A percentile compares a stretch with the other conserved stretches of the same genome.
These are phyloP conservation scores for Cucurbita maxima DNA, from an alignment of 306 rosid species.

Conservation along the genomic window DNA sequence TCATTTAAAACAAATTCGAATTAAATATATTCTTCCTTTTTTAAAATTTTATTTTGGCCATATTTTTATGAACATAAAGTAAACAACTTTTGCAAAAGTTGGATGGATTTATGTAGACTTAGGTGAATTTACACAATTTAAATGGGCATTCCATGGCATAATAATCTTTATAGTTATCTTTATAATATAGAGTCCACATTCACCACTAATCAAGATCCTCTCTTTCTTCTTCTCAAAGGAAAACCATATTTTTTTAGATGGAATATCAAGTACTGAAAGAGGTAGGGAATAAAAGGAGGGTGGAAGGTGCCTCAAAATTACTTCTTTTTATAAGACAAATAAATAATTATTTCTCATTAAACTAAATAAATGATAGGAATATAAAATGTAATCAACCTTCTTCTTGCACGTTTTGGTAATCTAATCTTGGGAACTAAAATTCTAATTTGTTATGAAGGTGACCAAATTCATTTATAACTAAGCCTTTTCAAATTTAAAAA, in stretches of 20 bases:
- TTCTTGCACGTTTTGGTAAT: too few species aligned
- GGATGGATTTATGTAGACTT: neutral
- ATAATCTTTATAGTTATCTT: neutral
- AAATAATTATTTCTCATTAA: neutral
- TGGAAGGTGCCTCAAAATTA: neutral
- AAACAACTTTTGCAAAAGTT: neutral
- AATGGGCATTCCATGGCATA: neutral
- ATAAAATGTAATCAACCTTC: neutral
- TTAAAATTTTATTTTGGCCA: too few species aligned
- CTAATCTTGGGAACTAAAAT: too few species aligned
- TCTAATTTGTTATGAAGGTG: too few species aligned
- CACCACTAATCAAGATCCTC: slow-evolving; percentile 1
- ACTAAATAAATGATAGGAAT: neutral
- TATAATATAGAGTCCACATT: neutral
- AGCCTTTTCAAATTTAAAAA: too few species aligned
- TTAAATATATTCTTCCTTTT: too few species aligned
- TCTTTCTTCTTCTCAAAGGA: neutral
- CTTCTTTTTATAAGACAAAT: neutral
- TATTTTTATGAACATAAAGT: too few species aligned
- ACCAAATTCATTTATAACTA: too few species aligned
- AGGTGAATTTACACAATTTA: neutral
- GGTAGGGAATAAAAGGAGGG: neutral
- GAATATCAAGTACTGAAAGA: neutral
- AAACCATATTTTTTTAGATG: neutral
- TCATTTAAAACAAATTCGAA: too few species aligned